Evolutionary conservation across 441 rosid species (phyloP), one percentile per base, ranked within the genome.

Genomic region (Croton laevigatus): DNA sequence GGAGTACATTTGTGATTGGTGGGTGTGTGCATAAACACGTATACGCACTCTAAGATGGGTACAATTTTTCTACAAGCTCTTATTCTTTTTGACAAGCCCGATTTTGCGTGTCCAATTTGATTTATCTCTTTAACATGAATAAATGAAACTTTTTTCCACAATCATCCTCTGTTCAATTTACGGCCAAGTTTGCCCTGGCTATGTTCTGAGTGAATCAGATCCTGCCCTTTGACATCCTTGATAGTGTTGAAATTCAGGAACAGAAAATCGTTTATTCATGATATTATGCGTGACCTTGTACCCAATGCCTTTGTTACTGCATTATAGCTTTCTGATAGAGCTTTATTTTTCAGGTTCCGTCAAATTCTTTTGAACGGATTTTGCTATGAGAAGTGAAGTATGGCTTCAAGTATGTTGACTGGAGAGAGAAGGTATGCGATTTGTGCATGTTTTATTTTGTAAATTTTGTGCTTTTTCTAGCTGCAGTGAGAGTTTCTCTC

Each of bases 381-480:
- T 76, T 82, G 81, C 80, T 69, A 69, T 62, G 38, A 71, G 75
- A 57, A 54, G 68, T 72, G 69, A 80, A 80, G 57, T 65, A 89
- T 88, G 91, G 73, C 86, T 34, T 89, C 95, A 66, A 88, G 87
- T 68, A 80, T 70, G 72, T 70, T 74, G 69, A 76, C 81, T 9
- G 92, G 93, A 73, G 95, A 89, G 63, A 84, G 87, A 69, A 88
- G 92, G 95, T 88, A 85, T 63, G 58, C 32, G 20, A 16, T 10
- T 17, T 17, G 22, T 59, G 49, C 38, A 5, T 38, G 13, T 59
- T 37, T 37, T 67, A 23, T 13, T 70, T 36, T 23, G 16, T 27
- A 59, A 20, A 46, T 34, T 49, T 38, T 53, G 14, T 3, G 12
- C 23, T n/a, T 37, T 16, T 44, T 22, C 49, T 5, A 37, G 22